A percentile compares a stretch with the other conserved stretches of the same genome.
Evolutionary conservation across 2,329 filamentous ascomycete genomes (phyloP).

Genomic region (Exophiala calicioides): DNA sequence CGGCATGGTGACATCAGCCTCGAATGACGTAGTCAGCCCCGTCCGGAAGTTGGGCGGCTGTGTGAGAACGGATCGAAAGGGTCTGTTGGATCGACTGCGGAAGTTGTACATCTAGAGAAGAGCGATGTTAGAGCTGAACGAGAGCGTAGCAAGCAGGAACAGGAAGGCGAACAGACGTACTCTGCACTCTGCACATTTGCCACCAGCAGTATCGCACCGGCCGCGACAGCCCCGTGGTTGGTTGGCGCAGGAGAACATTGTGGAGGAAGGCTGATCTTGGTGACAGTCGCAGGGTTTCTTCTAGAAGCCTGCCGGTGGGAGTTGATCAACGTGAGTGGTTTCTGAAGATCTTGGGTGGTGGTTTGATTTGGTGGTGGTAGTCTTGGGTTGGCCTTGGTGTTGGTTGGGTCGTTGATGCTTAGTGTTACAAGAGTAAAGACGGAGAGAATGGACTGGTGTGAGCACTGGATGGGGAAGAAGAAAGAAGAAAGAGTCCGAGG

Average conservation of each 20-base stretch:
- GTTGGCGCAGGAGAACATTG: slow-evolving; percentile 51
- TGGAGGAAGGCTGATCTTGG: slow-evolving; percentile 9
- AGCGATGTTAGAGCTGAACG: slow-evolving; percentile 14
- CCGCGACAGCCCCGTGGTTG: slow-evolving; percentile 51
- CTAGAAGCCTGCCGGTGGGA: no score
- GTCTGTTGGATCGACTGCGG: slow-evolving; percentile 38
- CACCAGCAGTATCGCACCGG: slow-evolving; percentile 45
- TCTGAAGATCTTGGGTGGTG: no score
- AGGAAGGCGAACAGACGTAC: slow-evolving; percentile 37
- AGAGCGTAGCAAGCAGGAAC: neutral
- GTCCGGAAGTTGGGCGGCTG: slow-evolving; percentile 42
- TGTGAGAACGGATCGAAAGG: slow-evolving; percentile 43
- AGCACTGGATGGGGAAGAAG: no score
- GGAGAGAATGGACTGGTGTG: no score
- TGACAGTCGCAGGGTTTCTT: neutral
- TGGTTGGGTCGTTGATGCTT: no score
- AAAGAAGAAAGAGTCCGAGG: no score
- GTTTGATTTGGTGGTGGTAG: no score
- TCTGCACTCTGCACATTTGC: slow-evolving; percentile 47
- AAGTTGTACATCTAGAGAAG: slow-evolving; percentile 27
- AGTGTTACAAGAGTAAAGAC: no score
- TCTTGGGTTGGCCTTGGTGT: no score
- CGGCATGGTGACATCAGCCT: slow-evolving; percentile 27
- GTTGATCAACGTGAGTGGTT: no score
- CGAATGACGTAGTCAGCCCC: slow-evolving; percentile 32